These are phyloP conservation scores for Solanum raphanifolium DNA, from an alignment of 257 asterid genomes.

Conservation along the genomic window DNA sequence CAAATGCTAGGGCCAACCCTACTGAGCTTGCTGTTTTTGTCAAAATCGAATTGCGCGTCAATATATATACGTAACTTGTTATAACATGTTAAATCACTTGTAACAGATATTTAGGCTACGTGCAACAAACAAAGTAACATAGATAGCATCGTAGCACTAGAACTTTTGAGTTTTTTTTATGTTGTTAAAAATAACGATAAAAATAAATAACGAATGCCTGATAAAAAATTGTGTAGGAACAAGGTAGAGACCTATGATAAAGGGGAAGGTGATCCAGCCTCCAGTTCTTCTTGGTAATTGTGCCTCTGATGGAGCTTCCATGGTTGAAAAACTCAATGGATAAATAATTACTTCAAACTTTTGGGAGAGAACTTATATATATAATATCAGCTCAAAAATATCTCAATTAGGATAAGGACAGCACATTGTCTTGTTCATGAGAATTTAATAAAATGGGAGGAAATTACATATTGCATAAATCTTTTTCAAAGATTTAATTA, in stretches of 20 bases:
- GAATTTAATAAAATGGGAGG: background rate
- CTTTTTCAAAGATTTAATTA: background rate
- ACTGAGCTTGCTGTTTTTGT: slow-evolving; percentile 22
- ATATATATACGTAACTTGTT: background rate
- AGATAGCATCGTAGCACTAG: background rate
- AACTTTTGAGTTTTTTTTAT: background rate
- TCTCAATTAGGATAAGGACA: background rate
- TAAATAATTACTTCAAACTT: background rate
- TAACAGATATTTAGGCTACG: background rate
- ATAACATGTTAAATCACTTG: background rate
- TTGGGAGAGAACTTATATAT: background rate
- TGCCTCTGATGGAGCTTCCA: background rate
- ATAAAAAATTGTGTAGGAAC: background rate
- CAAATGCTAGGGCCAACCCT: slow-evolving; percentile 21
- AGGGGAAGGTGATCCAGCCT: slow-evolving; percentile 17
- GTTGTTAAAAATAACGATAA: background rate
- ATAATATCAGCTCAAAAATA: no score
- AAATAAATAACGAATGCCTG: background rate
- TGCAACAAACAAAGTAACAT: no score
- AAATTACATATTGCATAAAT: background rate
- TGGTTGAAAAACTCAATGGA: background rate
- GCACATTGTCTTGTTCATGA: background rate
- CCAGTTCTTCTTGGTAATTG: background rate
- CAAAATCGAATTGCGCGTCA: background rate
- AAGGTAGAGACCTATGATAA: background rate